Evolutionary conservation across 1,139 yeast species (phyloP).

Genomic region (Blastobotrys elegans): DNA sequence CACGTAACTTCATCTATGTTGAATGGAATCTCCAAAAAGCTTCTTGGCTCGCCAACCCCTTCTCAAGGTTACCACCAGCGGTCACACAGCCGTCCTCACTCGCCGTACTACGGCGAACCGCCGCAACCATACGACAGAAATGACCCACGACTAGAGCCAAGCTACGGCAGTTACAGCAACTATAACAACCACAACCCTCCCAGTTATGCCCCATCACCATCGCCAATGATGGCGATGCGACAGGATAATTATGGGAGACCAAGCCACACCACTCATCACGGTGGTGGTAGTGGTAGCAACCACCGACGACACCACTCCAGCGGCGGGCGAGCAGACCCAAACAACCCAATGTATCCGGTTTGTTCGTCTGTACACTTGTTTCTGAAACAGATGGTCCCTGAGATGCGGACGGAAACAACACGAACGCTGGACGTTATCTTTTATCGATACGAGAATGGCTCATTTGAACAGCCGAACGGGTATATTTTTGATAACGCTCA

Average conservation of each 20-base stretch:
- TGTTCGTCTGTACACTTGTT: conserved; percentile 8
- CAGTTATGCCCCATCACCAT: background rate
- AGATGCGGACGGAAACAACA: conserved; percentile 6
- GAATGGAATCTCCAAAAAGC: background rate
- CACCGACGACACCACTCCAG: background rate
- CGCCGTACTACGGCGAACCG: background rate
- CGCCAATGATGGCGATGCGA: conserved; percentile 2
- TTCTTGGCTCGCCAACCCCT: conserved; percentile 3
- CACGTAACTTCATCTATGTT: background rate
- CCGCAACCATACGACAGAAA: conserved; percentile 1
- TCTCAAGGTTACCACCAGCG: background rate
- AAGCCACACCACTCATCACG: background rate
- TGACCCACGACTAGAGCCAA: conserved; percentile 4
- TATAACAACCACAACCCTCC: background rate
- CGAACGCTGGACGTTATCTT: conserved; percentile 9
- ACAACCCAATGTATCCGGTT: background rate
- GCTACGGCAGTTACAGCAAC: background rate
- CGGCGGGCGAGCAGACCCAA: background rate
- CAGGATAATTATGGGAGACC: background rate
- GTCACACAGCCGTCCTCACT: background rate
- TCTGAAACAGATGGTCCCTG: conserved; percentile 8
- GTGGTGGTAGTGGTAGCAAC: background rate
- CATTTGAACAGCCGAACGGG: conserved; percentile 12
- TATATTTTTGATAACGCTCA: conserved; percentile 2
- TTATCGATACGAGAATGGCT: conserved; percentile 8